Percentiles rank a stretch among this genome's conserved stretches.
phyloP scores from a whole-genome alignment of 257 asterid species.

The Apocynum venetum region DNA sequence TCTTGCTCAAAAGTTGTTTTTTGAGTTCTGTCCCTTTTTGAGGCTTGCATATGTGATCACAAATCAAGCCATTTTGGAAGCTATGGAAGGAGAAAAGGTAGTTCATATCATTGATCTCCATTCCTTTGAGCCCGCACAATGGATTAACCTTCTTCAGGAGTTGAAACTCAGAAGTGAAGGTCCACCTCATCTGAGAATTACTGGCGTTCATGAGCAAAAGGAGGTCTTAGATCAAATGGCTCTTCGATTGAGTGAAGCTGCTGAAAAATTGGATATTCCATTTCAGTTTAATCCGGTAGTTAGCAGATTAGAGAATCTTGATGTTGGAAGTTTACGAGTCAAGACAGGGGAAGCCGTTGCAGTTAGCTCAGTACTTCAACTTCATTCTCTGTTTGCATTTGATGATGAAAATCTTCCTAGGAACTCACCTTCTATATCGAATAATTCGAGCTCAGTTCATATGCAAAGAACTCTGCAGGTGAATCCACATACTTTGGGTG shows the following conservation, averaged over 20 bases:
- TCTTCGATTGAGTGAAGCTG: slow-evolving; percentile 43
- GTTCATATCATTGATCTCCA: slow-evolving; percentile 64
- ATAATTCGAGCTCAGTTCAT: slow-evolving; percentile 24
- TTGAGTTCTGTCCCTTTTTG: slow-evolving; percentile 57
- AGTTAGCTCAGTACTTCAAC: slow-evolving; percentile 46
- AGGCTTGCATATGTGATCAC: slow-evolving; percentile 64
- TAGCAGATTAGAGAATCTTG: slow-evolving; percentile 50
- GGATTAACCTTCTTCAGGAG: slow-evolving; percentile 55
- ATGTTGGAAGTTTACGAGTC: slow-evolving; percentile 45
- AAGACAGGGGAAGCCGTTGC: slow-evolving; percentile 80
- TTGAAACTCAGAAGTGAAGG: slow-evolving; percentile 52
- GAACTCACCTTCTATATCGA: slow-evolving; percentile 26
- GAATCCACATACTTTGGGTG: slow-evolving; percentile 40
- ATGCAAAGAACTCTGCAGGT: slow-evolving; percentile 26
- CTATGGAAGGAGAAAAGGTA: slow-evolving; percentile 70
- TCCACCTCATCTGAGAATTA: slow-evolving; percentile 65
- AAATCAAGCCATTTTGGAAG: slow-evolving; percentile 65
- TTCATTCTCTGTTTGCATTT: slow-evolving; percentile 52
- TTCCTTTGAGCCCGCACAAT: slow-evolving; percentile 58
- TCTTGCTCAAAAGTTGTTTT: slow-evolving; percentile 41
- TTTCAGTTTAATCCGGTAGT: slow-evolving; percentile 61
- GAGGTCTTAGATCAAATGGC: slow-evolving; percentile 58
- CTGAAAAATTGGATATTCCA: slow-evolving; percentile 60
- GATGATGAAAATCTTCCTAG: slow-evolving; percentile 37
- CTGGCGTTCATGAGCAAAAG: slow-evolving; percentile 53